These are phyloP conservation scores for Cryoendolithus antarcticus DNA, from an alignment of 2,329 filamentous ascomycete species.

Conservation along the genomic window DNA sequence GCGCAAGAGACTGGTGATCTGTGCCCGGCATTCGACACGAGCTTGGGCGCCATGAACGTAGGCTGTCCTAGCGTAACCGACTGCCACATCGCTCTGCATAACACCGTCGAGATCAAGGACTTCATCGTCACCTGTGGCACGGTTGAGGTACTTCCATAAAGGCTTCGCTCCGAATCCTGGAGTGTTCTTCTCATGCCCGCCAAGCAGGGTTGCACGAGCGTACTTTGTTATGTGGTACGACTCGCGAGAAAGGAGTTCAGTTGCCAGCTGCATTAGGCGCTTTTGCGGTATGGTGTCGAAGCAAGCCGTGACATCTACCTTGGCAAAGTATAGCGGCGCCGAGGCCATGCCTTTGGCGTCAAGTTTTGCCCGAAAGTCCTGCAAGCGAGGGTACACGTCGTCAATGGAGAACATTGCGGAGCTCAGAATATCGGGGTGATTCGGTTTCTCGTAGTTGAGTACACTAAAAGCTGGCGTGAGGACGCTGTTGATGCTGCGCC, in stretches of 20 bases:
- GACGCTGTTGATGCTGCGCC: conserved; percentile 55
- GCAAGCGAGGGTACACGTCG: conserved; percentile 65
- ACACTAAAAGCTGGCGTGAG: conserved; percentile 64
- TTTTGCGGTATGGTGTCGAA: conserved; percentile 92
- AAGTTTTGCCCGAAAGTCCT: conserved; percentile 50
- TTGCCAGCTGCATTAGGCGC: conserved; percentile 56
- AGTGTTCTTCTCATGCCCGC: conserved; percentile 21
- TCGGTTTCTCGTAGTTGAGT: conserved; percentile 60
- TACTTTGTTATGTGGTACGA: conserved; percentile 64
- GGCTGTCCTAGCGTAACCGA: conserved; percentile 49
- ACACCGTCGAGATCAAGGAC: conserved; percentile 11
- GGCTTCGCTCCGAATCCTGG: conserved; percentile 22
- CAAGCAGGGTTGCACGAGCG: conserved; percentile 51
- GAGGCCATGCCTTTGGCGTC: conserved; percentile 20
- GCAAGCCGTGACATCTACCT: conserved; percentile 80
- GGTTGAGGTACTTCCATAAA: conserved; percentile 29
- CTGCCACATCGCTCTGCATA: conserved; percentile 4
- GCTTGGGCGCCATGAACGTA: conserved; percentile 61
- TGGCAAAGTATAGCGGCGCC: conserved; percentile 65
- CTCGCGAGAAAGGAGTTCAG: conserved; percentile 41
- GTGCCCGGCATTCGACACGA: conserved; percentile 42
- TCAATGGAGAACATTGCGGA: conserved; percentile 69
- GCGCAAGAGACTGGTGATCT: conserved; percentile 56
- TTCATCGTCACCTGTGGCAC: conserved; percentile 21
- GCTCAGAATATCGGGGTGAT: conserved; percentile 50